A percentile compares a stretch with the other conserved stretches of the same genome.
phyloP scores from a whole-genome alignment of 176 grass and related monocot genomes.

The Paspalum vaginatum region DNA sequence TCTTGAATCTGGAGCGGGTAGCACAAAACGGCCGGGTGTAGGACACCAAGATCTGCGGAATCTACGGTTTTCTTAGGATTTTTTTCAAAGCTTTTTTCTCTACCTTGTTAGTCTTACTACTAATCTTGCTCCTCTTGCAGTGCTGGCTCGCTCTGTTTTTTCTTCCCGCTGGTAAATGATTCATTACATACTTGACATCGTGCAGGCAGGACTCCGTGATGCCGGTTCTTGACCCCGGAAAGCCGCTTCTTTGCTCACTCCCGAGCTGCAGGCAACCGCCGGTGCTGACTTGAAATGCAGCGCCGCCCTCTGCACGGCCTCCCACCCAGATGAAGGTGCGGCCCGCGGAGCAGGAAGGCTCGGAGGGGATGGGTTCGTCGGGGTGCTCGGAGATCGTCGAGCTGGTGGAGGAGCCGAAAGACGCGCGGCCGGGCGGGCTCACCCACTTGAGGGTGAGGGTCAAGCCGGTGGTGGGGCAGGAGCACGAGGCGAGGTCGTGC shows the following conservation, averaged over 20 bases:
- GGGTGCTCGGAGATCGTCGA: constrained; percentile 94
- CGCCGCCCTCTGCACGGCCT: not conserved
- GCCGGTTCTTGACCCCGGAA: constrained; percentile 35
- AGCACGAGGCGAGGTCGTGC: constrained; percentile 43
- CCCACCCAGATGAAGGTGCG: constrained; percentile 41
- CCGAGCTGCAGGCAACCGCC: not conserved
- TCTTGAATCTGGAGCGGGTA: not conserved
- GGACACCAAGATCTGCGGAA: constrained; percentile 5
- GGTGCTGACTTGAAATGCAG: constrained; percentile 40
- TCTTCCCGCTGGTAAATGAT: constrained; percentile 10
- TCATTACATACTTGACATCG: not conserved
- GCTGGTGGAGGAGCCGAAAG: constrained; percentile 58
- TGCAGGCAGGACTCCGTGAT: constrained; percentile 39
- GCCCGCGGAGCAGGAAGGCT: constrained; percentile 5
- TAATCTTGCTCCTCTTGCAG: not conserved
- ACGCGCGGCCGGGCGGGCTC: constrained; percentile 45
- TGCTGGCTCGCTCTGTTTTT: not conserved
- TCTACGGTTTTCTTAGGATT: not conserved
- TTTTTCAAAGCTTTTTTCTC: not conserved
- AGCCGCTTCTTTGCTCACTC: constrained; percentile 14
- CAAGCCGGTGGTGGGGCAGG: constrained; percentile 59
- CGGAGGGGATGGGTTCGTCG: constrained; percentile 58
- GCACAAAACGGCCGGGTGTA: not conserved
- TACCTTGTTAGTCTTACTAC: constrained; percentile 1
- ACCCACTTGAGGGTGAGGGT: constrained; percentile 67